Percentiles rank a stretch among this genome's conserved stretches.
Evolutionary conservation across 257 asterid species (phyloP).

Genomic region (Primulina huaijiensis): DNA sequence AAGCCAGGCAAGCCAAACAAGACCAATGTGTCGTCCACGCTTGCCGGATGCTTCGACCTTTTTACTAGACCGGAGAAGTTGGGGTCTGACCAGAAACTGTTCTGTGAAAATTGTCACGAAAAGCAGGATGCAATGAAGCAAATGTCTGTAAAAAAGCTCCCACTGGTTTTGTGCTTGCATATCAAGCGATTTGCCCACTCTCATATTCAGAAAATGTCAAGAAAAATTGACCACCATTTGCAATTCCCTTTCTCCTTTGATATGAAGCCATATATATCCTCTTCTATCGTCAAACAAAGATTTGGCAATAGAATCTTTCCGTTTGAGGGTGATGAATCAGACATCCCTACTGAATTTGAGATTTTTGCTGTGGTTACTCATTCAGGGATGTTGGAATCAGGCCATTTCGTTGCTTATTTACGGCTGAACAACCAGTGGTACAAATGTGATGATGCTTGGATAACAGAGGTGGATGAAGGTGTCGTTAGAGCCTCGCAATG

Average conservation of each 20-base stretch:
- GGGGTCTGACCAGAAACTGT: conserved; percentile 60
- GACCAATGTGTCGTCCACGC: conserved; percentile 36
- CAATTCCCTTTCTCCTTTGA: conserved; percentile 69
- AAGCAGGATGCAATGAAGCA: conserved; percentile 60
- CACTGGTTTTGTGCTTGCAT: conserved; percentile 59
- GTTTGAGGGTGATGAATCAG: conserved; percentile 50
- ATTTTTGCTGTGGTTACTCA: conserved; percentile 77
- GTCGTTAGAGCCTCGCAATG: conserved; percentile 63
- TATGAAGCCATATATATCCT: conserved; percentile 67
- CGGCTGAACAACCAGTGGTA: conserved; percentile 63
- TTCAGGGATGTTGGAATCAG: conserved; percentile 73
- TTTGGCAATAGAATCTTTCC: conserved; percentile 54
- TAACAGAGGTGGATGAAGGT: conserved; percentile 64
- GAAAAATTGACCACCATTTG: conserved; percentile 64
- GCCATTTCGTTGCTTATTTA: conserved; percentile 65
- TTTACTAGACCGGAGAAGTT: conserved; percentile 62
- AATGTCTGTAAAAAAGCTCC: conserved; percentile 68
- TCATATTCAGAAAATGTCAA: conserved; percentile 45
- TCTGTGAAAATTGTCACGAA: conserved; percentile 57
- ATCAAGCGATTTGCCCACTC: conserved; percentile 76
- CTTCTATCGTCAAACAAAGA: conserved; percentile 54
- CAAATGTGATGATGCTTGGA: conserved; percentile 79
- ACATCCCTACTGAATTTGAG: conserved; percentile 51
- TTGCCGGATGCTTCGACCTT: conserved; percentile 57
- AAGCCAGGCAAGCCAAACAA: conserved; percentile 45